Conservation (phyloP, 257 asterid genomes). For the Solanum virginianum region DNA sequence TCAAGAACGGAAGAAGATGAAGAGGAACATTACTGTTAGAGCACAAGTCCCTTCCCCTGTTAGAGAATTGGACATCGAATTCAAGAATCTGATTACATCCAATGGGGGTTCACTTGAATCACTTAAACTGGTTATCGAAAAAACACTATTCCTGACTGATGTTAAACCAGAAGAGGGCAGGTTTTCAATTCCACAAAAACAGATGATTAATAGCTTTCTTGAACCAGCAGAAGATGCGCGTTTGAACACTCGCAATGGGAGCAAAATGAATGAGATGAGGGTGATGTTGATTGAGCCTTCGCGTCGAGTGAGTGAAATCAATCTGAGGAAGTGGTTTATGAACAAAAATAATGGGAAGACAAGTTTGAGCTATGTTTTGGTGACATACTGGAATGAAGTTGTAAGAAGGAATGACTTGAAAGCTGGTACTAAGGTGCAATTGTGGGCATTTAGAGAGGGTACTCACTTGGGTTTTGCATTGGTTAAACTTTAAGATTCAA, state of each 20-base stretch:
- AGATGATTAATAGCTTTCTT: neutral
- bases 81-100: neutral
- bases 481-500: neutral
- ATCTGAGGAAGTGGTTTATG: neutral
- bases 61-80: neutral
- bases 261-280: neutral
- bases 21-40: neutral
- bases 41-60: too few species aligned
- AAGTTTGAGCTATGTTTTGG: neutral
- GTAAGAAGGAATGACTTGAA: neutral
- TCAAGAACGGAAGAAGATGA: neutral
- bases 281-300: neutral
- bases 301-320: neutral
- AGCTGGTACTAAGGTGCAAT: neutral
- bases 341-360: neutral
- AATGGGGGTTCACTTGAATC: neutral
- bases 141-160: neutral
- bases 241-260: neutral
- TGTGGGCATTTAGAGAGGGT: neutral
- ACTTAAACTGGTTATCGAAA: neutral
- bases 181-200: neutral
- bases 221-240: neutral
- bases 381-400: neutral
- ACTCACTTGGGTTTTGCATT: neutral
- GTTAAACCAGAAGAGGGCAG: neutral